Evolutionary conservation across 768 basidiomycete species (phyloP), one percentile per base, ranked within the genome.

Genomic region (Russula dissimulans): DNA sequence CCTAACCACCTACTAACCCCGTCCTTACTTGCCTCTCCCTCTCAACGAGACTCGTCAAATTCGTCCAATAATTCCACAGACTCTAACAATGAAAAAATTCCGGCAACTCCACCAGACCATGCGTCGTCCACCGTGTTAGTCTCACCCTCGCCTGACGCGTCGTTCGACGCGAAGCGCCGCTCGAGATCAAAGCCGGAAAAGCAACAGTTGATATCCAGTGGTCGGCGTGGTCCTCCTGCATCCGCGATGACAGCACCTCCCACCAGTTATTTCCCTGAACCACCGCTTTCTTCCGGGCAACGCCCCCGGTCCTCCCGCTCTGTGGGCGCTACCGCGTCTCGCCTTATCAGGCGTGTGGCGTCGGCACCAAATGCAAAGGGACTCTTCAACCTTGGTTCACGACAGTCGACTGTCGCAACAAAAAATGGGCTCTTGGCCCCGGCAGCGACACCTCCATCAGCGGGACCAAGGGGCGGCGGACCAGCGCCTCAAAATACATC

Each of bases 321-420:
- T 22, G 81, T 91, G 74, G 78, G 84, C 53, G 84, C 85, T 15
- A 83, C 85, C 0, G 89, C 91, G 9, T 82, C 89, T 50, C 86
- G 95, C 39, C 94, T 97, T 75, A 85, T 98, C 34, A 87, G 95
- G 54, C 86, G 95, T 51, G 95, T 98, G 49, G 93, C 95, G 4
- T 97, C 93, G 9, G 95, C 97, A 3, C 95, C 95, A 3, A 99
- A 97, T 69, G 88, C 94, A 38, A 98, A 97, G 71, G 89, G 87
- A 32, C 78, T 99, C 34, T 93, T 98, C 71, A 76, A 78, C 42
- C 74, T 83, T 47, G 74, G 80, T 57, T 78, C 83, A 45, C 80
- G 84, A 29, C 80, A 81, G 18, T 68, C 79, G 1, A 66, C 69
- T 18, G 60, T 75, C 34, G 82, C 82, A 2, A 86, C 85, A 32